phyloP scores from a whole-genome alignment of 2,329 filamentous ascomycete genomes.

The Fusarium sarcochroum region DNA sequence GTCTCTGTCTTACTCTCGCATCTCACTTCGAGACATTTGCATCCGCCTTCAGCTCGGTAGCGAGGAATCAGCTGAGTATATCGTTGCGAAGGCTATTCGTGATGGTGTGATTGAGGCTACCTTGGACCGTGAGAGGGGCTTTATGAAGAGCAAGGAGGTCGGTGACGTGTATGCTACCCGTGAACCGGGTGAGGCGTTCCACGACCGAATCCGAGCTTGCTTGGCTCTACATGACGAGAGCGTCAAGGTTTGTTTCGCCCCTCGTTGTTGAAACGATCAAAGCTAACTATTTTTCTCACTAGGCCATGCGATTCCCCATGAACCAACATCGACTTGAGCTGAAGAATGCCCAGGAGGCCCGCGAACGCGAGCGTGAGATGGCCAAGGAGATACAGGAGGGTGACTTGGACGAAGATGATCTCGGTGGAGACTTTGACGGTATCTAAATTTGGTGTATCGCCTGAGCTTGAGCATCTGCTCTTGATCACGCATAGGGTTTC shows the following conservation, averaged over 20 bases:
- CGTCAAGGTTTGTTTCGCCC: conserved; percentile 78
- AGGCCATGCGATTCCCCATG: conserved; percentile 99
- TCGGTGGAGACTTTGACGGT: conserved; percentile 95
- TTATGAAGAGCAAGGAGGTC: conserved; percentile 98
- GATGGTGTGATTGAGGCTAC: conserved; percentile 98
- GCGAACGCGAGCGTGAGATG: conserved; percentile 95
- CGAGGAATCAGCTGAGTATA: conserved; percentile 98
- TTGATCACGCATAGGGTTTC: conserved; percentile 23
- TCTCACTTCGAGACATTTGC: conserved; percentile 97
- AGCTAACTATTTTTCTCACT: conserved; percentile 34
- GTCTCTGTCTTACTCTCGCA: conserved; percentile 96
- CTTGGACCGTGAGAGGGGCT: conserved; percentile 92
- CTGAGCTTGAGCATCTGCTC: conserved; percentile 21
- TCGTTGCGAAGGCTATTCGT: conserved; percentile 97
- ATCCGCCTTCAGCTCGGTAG: conserved; percentile 93
- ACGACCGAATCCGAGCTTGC: conserved; percentile 94
- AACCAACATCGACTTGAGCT: conserved; percentile 97
- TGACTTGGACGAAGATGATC: conserved; percentile 96
- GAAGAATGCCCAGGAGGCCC: conserved; percentile 98
- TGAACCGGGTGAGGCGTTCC: conserved; percentile 97
- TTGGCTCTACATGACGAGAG: conserved; percentile 95
- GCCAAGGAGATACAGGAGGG: conserved; percentile 99
- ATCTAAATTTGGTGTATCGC: conserved; percentile 71
- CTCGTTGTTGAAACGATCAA: not conserved
- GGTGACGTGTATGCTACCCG: conserved; percentile 96